A percentile compares a stretch with the other conserved stretches of the same genome.
Conservation (phyloP, 192 early-diverging fungal species). For the Umbelopsis isabellina region DNA sequence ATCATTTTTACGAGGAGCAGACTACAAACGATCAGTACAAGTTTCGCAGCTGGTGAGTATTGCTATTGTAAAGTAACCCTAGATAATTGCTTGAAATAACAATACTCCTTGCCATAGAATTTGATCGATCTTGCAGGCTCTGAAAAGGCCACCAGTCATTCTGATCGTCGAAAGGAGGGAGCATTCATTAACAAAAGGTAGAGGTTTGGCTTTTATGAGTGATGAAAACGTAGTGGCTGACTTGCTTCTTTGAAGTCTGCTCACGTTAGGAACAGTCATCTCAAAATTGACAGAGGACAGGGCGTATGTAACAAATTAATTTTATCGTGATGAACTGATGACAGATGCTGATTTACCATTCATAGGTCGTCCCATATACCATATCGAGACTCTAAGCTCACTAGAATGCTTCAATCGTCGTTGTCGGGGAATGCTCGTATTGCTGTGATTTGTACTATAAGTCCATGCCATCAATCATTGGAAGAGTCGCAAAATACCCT, state of each 20-base stretch:
- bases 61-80: neutral
- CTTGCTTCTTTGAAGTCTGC: constrained; percentile 47
- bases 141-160: constrained; percentile 87
- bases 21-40: constrained; percentile 33
- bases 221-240: neutral
- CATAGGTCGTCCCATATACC: constrained; percentile 77
- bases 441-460: constrained; percentile 92
- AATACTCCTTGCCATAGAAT: constrained; percentile 50
- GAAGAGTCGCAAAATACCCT: constrained; percentile 93
- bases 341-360: neutral
- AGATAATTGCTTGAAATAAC: neutral
- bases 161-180: constrained; percentile 93
- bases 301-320: constrained; percentile 32
- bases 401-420: constrained; percentile 90
- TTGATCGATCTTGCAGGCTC: constrained; percentile 97
- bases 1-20: neutral
- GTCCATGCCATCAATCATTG: constrained; percentile 71
- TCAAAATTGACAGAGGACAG: constrained; percentile 79
- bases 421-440: constrained; percentile 89
- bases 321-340: neutral
- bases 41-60: constrained; percentile 45
- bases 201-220: too few species aligned
- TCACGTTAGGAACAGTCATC: constrained; percentile 94
- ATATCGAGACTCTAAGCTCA: constrained; percentile 96
- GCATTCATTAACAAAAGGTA: constrained; percentile 88